A percentile compares a stretch with the other conserved stretches of the same genome.
Conservation (phyloP, 202 grass and related monocot species). For the Panicum virgatum region DNA sequence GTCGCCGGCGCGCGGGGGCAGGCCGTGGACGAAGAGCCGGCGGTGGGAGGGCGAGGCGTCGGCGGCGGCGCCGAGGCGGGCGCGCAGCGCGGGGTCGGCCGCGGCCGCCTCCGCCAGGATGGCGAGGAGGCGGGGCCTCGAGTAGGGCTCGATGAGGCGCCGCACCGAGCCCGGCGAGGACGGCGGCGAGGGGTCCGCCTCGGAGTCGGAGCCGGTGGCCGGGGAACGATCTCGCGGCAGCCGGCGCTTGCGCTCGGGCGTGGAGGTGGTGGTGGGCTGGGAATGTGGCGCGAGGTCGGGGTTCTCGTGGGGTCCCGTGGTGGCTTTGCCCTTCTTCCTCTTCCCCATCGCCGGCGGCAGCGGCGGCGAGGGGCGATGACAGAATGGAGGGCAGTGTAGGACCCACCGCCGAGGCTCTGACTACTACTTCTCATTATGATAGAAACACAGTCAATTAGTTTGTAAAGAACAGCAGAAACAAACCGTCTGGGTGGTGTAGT, state of each 20-base stretch:
- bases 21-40: constrained; percentile 61
- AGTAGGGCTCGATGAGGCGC: constrained; percentile 45
- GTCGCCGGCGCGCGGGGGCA: constrained; percentile 31
- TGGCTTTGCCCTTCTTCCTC: neutral
- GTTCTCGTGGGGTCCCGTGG: neutral
- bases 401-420: no score
- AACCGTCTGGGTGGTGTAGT: constrained; percentile 71
- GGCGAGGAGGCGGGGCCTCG: constrained; percentile 42
- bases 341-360: constrained; percentile 19
- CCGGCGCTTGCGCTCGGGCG: constrained; percentile 7
- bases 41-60: constrained; percentile 50
- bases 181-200: neutral
- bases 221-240: neutral
- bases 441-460: no score
- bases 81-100: constrained; percentile 34
- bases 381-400: neutral
- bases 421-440: no score
- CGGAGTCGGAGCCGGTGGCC: constrained; percentile 4
- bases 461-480: no score
- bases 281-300: neutral
- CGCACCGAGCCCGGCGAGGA: constrained; percentile 28
- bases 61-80: constrained; percentile 47
- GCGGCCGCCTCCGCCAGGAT: constrained; percentile 47
- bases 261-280: neutral
- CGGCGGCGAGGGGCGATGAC: neutral